A percentile compares a stretch with the other conserved stretches of the same genome.
Evolutionary conservation across 306 rosid species (phyloP).

Genomic region (Corylus avellana): DNA sequence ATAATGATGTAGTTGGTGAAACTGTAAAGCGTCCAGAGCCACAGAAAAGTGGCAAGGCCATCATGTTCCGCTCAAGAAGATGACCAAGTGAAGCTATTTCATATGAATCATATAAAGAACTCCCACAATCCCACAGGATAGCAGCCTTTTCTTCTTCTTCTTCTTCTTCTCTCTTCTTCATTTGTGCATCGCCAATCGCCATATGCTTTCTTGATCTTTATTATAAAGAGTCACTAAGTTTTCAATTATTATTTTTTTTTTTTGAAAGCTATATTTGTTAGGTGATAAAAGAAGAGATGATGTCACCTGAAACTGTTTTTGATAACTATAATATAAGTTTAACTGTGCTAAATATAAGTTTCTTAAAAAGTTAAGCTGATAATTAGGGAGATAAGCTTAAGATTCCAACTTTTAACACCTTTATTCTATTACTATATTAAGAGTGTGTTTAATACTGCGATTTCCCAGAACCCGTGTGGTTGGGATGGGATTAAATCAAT

Average conservation of each 20-base stretch:
- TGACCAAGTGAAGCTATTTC: conserved; percentile 25
- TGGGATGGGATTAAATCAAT: too few species aligned
- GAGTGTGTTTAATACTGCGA: too few species aligned
- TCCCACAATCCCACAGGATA: conserved; percentile 33
- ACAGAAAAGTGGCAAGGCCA: conserved; percentile 7
- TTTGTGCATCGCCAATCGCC: neutral
- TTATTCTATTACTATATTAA: too few species aligned
- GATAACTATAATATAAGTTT: neutral
- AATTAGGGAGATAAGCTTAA: too few species aligned
- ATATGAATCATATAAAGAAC: conserved; percentile 29
- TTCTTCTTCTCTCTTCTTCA: conserved; percentile 27
- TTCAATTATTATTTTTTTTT: neutral
- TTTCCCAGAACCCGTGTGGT: too few species aligned
- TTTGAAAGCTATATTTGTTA: neutral
- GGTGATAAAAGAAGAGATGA: neutral
- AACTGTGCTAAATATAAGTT: too few species aligned
- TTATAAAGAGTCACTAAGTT: neutral
- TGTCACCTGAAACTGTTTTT: neutral
- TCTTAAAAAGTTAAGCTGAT: too few species aligned
- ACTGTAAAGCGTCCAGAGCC: neutral
- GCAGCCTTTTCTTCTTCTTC: conserved; percentile 2
- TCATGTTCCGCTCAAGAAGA: conserved; percentile 17
- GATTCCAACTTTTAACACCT: too few species aligned
- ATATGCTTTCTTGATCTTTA: neutral
- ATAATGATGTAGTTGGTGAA: neutral